Evolutionary conservation across 768 basidiomycete genomes (phyloP).

Genomic region (Mycena leptocephala): DNA sequence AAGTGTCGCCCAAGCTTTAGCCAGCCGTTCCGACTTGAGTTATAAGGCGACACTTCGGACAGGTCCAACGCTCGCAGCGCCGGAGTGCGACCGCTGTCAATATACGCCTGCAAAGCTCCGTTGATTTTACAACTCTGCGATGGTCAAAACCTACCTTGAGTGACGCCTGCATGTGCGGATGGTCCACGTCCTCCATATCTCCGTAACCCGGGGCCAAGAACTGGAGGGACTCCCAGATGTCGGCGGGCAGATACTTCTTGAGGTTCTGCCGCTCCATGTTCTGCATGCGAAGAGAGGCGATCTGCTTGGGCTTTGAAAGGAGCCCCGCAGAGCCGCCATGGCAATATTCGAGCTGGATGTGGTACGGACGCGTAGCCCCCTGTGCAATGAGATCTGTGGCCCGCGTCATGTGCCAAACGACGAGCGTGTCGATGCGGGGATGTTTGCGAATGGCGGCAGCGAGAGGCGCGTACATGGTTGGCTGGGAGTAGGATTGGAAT

Average conservation of each 20-base stretch:
- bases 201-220: neutral
- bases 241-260: neutral
- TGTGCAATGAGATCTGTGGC: slow-evolving; percentile 5
- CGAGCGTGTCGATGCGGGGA: slow-evolving; percentile 21
- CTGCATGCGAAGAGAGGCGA: neutral
- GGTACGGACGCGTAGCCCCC: neutral
- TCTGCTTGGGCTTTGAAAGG: neutral
- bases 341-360: slow-evolving; percentile 5
- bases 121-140: neutral
- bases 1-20: neutral
- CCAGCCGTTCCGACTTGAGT: neutral
- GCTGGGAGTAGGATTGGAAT: slow-evolving; percentile 15
- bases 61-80: slow-evolving; percentile 4
- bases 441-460: neutral
- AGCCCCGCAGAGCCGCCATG: neutral
- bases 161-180: neutral
- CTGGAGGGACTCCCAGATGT: slow-evolving; percentile 11
- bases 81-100: neutral
- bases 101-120: neutral
- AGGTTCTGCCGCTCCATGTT: neutral
- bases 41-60: neutral
- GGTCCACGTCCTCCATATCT: neutral
- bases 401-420: neutral
- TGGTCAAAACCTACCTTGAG: neutral
- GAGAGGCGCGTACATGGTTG: neutral